Evolutionary conservation across 768 basidiomycete species (phyloP).

Genomic region (Dacryopinax spathularia): DNA sequence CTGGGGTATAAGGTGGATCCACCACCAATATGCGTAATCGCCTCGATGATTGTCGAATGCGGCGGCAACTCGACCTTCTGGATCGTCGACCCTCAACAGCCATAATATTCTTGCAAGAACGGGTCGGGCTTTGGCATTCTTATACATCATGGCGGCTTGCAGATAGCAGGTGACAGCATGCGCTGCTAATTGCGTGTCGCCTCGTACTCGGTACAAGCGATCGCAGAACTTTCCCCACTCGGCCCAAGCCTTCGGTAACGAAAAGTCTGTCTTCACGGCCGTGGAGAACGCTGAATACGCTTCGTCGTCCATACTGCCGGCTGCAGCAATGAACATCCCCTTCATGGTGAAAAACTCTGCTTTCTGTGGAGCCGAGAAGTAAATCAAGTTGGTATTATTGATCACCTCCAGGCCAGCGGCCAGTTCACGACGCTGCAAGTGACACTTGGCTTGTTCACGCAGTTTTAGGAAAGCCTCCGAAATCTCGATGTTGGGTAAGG

Average conservation of each 20-base stretch:
- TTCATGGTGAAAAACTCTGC: conserved; percentile 98
- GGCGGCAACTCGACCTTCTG: conserved; percentile 26
- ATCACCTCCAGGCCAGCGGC: conserved; percentile 94
- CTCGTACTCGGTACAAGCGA: conserved; percentile 70
- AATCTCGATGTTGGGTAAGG: conserved; percentile 97
- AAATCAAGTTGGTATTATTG: conserved; percentile 98
- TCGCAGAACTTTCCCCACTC: conserved; percentile 96
- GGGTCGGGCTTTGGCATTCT: conserved; percentile 82
- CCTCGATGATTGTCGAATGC: conserved; percentile 93
- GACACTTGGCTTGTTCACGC: conserved; percentile 93
- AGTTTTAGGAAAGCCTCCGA: conserved; percentile 98
- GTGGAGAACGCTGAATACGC: conserved; percentile 85
- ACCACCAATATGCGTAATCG: conserved; percentile 94
- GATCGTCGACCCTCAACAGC: conserved; percentile 87
- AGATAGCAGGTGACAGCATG: conserved; percentile 95
- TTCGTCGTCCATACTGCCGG: conserved; percentile 64
- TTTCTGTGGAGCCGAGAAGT: conserved; percentile 87
- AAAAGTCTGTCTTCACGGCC: conserved; percentile 92
- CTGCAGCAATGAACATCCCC: conserved; percentile 91
- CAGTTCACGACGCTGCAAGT: conserved; percentile 90
- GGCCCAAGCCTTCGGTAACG: conserved; percentile 92
- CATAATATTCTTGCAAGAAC: conserved; percentile 87
- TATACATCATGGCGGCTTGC: conserved; percentile 91
- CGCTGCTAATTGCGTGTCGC: conserved; percentile 50
- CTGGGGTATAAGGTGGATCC: conserved; percentile 95